Evolutionary conservation across 2,329 filamentous ascomycete species (phyloP), one percentile per base, ranked within the genome.

Genomic region (Phialemoniopsis sp.): DNA sequence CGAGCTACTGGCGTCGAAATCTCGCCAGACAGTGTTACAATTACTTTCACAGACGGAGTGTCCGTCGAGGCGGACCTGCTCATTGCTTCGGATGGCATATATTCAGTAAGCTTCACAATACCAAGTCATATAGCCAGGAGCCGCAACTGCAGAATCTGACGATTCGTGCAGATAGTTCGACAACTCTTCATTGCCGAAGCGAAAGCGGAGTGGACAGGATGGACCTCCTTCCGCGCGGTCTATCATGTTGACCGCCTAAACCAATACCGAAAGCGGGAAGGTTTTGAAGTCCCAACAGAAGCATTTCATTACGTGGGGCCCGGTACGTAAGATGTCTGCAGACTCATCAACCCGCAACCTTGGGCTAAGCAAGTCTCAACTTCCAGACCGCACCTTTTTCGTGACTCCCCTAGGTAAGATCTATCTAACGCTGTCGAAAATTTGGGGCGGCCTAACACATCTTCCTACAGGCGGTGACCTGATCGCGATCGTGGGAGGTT

Each of bases 21-120:
- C 1, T 35, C 39, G 3, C 46, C 43, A 3, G 44, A 48, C n/a
- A 53, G 53, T 31, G 49, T 60, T 2, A 53, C 64, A 1, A 51
- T 76, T 1, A 49, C 49, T 18, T 78, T 78, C 46, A 54, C 61
- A n/a, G 73, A 78, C 46, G 71, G 68, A 6, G 64, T 60, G 0
- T 58, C 51, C 3, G 58, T 58, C 0, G 50, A 54, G 0, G 70
- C 68, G 1, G 70, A 78, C 45, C 51, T 76, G 31, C 49, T 76
- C 17, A 60, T 78, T 13, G 73, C 71, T 1, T 67, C 72, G 1
- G 73, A 78, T 50, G 75, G 74, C 30, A 68, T 78, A 34, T 67
- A 71, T 47, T 75, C 70, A 15, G 56, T 61, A n/a, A n/a, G n/a
- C n/a, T n/a, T n/a, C n/a, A n/a, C n/a, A n/a, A n/a, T n/a, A n/a